phyloP scores from a whole-genome alignment of 2,329 filamentous ascomycete species.

The Aspergillus japonicus region DNA sequence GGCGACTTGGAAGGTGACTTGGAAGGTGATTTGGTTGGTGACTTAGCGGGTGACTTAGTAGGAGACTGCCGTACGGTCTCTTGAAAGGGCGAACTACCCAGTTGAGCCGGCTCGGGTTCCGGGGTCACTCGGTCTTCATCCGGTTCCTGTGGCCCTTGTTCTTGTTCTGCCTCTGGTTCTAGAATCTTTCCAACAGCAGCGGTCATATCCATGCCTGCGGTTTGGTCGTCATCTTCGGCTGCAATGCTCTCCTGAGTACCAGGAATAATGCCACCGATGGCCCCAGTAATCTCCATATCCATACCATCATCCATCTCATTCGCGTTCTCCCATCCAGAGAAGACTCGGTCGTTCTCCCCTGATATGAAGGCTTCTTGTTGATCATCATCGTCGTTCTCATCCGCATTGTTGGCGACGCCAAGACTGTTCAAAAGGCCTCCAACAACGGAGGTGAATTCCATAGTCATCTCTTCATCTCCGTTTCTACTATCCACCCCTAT shows the following conservation, averaged over 20 bases:
- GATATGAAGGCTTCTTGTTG: constrained; percentile 14
- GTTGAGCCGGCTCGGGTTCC: constrained; percentile 53
- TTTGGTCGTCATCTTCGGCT: constrained; percentile 43
- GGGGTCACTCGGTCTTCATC: constrained; percentile 50
- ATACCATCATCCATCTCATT: constrained; percentile 32
- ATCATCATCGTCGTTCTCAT: constrained; percentile 13
- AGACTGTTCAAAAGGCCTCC: constrained; percentile 41
- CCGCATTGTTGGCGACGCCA: constrained; percentile 6
- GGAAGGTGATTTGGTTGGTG: constrained; percentile 24
- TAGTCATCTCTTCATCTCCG: constrained; percentile 48
- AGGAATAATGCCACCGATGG: constrained; percentile 46
- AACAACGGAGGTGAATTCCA: constrained; percentile 50
- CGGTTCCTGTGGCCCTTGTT: constrained; percentile 50
- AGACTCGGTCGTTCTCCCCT: constrained; percentile 22
- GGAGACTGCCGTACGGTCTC: constrained; percentile 35
- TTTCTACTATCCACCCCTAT: constrained; percentile 30
- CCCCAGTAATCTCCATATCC: constrained; percentile 62
- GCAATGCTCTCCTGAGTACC: constrained; percentile 42
- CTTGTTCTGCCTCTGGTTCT: constrained; percentile 40
- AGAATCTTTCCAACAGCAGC: constrained; percentile 64
- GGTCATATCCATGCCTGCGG: constrained; percentile 68
- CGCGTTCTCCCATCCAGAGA: constrained; percentile 24
- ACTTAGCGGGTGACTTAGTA: constrained; percentile 19
- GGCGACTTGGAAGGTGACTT: neutral
- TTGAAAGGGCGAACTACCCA: constrained; percentile 49